Percentiles rank a stretch among this genome's conserved stretches.
Conservation (phyloP, 2,329 filamentous ascomycete genomes). For the Clonostachys chloroleuca region DNA sequence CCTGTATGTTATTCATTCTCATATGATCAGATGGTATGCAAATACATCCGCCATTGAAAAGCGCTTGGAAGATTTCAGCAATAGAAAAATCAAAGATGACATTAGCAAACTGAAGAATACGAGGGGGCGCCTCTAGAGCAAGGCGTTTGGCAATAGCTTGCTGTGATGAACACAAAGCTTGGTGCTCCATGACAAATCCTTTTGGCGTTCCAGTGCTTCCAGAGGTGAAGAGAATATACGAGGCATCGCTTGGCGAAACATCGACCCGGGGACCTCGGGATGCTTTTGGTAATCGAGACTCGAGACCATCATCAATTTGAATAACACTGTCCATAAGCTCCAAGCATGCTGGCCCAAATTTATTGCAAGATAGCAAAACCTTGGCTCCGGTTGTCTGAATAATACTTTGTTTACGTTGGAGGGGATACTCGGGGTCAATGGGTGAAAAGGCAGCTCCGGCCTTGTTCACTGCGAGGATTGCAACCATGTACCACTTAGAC, state of each 20-base stretch:
- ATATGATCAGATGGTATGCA: constrained; percentile 31
- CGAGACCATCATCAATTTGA: too few relatives aligned
- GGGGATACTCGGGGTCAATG: constrained; percentile 6
- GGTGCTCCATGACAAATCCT: constrained; percentile 10
- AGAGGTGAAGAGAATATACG: constrained; percentile 12
- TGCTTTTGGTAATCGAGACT: too few relatives aligned
- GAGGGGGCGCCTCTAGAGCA: neutral
- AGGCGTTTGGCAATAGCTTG: too few relatives aligned
- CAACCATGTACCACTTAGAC: constrained; percentile 6
- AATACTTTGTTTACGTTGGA: neutral
- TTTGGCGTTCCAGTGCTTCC: constrained; percentile 14
- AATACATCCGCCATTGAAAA: constrained; percentile 18
- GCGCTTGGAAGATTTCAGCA: constrained; percentile 8
- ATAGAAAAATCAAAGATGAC: constrained; percentile 16
- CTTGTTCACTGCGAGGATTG: constrained; percentile 11
- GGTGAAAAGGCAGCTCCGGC: constrained; percentile 14
- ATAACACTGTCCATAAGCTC: too few relatives aligned
- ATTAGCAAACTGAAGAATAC: constrained; percentile 25
- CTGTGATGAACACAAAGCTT: constrained; percentile 4
- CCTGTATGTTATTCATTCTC: constrained; percentile 26
- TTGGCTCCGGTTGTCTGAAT: too few relatives aligned
- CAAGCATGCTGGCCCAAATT: too few relatives aligned
- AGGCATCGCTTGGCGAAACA: constrained; percentile 1
- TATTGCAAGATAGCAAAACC: too few relatives aligned
- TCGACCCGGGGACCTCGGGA: too few relatives aligned